Base-by-base conservation (phyloP, 768 basidiomycete species). In the Suillus weaverae region DNA sequence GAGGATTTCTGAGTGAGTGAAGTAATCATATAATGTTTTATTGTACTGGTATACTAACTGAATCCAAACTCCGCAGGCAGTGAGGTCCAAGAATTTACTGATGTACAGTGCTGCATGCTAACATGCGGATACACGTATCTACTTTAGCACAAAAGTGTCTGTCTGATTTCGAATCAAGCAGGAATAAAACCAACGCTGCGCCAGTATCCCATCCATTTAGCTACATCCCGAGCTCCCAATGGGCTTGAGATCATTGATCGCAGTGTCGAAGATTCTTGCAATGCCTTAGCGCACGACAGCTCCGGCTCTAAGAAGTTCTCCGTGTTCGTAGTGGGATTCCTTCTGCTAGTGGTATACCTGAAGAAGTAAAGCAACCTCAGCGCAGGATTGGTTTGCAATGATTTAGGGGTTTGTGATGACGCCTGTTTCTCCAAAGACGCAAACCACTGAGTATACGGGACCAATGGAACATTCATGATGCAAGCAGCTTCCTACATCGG, bases 391-490 rank as follows among this genome's bases (percentile, higher is more conserved):
- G 18, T 35, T 36, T 57, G n/a, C 30, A 14, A 36, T 9, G 10
- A 7, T 35, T 20, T 22, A 4, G 18, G 10, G 3, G 14, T 35
- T n/a, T 11, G 32, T 33, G 61, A 44, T 20, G 33, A 35, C 14
- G 51, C 26, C 32, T 43, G 30, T 22, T 63, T 39, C 36, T 74
- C 74, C 26, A 78, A 68, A 2, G 67, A 65, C 13, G 67, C 66
- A 32, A 77, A 66, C 78, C 77, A 77, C 44, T 78, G 73, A 8
- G 56, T 32, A 35, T 75, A 78, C 11, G 75, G 70, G 2, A 77
- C 74, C 20, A 76, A 62, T 50, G 76, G 72, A 16, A 78, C 72
- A 13, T 56, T 39, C 18, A 78, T 68, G 14, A 41, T 51, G 1
- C 65, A 20, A 18, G 77, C 64, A 38, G 76, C 36, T 3, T 48